Percentiles rank a stretch among this genome's conserved stretches.
Evolutionary conservation across 2,329 filamentous ascomycete species (phyloP).

Genomic region (Cladosporium halotolerans): DNA sequence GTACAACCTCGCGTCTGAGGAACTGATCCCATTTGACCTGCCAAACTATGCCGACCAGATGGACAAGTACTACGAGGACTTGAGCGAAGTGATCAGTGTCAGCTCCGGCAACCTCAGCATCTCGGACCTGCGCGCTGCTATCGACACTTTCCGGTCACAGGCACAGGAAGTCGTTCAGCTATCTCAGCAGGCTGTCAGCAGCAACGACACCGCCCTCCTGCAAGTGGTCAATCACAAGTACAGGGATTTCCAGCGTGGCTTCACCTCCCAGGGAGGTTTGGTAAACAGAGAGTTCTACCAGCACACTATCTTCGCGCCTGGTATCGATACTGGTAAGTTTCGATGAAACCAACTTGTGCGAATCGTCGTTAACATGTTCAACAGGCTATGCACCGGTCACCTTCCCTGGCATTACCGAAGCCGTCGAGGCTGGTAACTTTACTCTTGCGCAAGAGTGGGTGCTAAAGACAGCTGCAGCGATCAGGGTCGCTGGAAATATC

Average conservation of each 20-base stretch:
- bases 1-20: conserved; percentile 36
- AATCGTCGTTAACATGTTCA: neutral
- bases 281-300: conserved; percentile 41
- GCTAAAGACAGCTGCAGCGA: conserved; percentile 15
- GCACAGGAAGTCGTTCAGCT: conserved; percentile 30
- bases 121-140: conserved; percentile 26
- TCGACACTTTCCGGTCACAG: conserved; percentile 42
- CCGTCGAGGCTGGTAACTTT: conserved; percentile 25
- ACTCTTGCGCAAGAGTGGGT: conserved; percentile 17
- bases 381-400: conserved; percentile 63
- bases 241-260: conserved; percentile 41
- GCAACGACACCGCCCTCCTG: conserved; percentile 25
- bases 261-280: conserved; percentile 41
- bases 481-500: conserved; percentile 17
- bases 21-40: conserved; percentile 37
- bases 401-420: conserved; percentile 55
- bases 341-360: too few species aligned
- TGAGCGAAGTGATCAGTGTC: conserved; percentile 32
- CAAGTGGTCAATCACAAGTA: conserved; percentile 40
- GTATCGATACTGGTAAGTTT: conserved; percentile 32
- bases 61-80: conserved; percentile 31
- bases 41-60: conserved; percentile 37
- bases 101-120: conserved; percentile 42
- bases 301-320: conserved; percentile 43
- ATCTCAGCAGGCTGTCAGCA: conserved; percentile 13